Conservation (phyloP, 108 stramenopile genomes). For the Bacterosira constricta region DNA sequence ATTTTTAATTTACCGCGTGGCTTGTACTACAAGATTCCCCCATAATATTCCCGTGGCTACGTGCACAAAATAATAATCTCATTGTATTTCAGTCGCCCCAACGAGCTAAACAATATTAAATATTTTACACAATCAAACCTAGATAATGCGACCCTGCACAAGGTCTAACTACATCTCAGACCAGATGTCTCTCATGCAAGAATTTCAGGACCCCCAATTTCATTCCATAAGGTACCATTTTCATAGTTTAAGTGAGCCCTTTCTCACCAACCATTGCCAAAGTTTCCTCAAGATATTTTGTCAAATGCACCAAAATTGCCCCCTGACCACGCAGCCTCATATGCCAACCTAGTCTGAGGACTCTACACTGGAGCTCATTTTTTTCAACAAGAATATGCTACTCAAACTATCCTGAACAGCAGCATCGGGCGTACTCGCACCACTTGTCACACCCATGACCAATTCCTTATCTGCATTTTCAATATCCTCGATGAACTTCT, state of each 20-base stretch:
- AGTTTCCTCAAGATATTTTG: too few species aligned
- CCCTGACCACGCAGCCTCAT: too few species aligned
- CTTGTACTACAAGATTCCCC: too few species aligned
- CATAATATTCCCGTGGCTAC: too few species aligned
- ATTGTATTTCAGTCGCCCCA: background rate
- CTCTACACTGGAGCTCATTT: constrained; percentile 34
- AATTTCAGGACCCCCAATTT: background rate
- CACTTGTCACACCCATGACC: constrained; percentile 93
- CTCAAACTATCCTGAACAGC: constrained; percentile 88
- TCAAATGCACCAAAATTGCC: too few species aligned
- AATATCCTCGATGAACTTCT: constrained; percentile 72
- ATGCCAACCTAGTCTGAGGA: background rate
- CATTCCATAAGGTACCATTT: background rate
- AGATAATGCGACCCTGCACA: background rate
- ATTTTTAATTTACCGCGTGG: too few species aligned
- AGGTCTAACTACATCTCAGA: too few species aligned
- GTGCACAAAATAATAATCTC: background rate
- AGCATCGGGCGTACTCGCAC: constrained; percentile 94
- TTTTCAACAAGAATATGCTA: constrained; percentile 85
- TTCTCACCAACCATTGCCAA: background rate
- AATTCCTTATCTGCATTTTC: constrained; percentile 64
- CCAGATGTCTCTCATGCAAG: background rate
- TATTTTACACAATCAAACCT: background rate
- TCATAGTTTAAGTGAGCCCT: background rate
- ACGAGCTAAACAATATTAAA: background rate